These are phyloP conservation scores for Spergularia marina DNA, from an alignment of 148 eudicot genomes.

Conservation along the genomic window DNA sequence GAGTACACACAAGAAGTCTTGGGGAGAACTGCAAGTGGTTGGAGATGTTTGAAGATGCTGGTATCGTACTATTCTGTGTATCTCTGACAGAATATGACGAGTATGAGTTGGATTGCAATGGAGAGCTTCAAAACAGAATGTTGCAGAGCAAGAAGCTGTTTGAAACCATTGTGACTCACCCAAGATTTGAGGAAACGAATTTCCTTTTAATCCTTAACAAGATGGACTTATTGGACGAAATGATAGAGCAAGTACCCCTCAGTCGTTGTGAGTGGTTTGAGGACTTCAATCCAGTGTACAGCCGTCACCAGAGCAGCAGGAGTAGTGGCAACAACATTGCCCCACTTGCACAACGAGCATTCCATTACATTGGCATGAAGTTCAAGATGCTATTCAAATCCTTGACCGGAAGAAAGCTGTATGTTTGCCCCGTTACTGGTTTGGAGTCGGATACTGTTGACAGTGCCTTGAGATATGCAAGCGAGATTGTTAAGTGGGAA, in stretches of 20 bases:
- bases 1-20: conserved; percentile 54
- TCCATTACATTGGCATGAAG: conserved; percentile 57
- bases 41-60: conserved; percentile 72
- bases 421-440: conserved; percentile 50
- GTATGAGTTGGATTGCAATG: conserved; percentile 32
- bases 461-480: conserved; percentile 51
- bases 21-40: conserved; percentile 82
- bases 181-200: conserved; percentile 37
- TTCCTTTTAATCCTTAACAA: conserved; percentile 76
- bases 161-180: conserved; percentile 50
- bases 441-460: conserved; percentile 66
- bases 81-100: conserved; percentile 55
- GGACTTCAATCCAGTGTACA: conserved; percentile 66
- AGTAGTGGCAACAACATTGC: conserved; percentile 27
- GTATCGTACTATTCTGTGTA: conserved; percentile 55
- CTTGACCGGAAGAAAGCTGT: conserved; percentile 61
- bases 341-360: conserved; percentile 61
- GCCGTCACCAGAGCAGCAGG: conserved; percentile 36
- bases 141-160: conserved; percentile 55
- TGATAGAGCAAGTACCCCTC: conserved; percentile 55
- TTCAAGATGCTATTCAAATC: conserved; percentile 55
- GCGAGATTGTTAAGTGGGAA: conserved; percentile 74
- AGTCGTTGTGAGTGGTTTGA: conserved; percentile 64
- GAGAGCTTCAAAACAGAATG: conserved; percentile 65
- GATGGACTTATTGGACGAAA: conserved; percentile 69